Evolutionary conservation across 805 yeast species (phyloP), one percentile per base, ranked within the genome.

Genomic region (Hermanozyma aechmeae): DNA sequence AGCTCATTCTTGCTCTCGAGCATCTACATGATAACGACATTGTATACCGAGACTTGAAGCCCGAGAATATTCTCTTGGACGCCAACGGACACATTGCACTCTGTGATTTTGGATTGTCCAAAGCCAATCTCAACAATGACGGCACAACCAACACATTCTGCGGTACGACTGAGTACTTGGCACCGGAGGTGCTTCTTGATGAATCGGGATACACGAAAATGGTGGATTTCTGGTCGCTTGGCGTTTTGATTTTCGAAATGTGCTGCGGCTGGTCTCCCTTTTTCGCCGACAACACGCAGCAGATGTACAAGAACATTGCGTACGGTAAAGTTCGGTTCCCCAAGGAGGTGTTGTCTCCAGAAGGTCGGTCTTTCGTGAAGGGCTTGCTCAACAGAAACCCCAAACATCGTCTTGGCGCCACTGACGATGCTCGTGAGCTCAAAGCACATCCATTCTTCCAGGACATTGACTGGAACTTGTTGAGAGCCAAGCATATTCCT

Each of bases 251-350:
- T 26, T 92, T 92, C 57, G 98, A 92, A 61, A 92, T 92, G 98
- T 87, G 97, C 57, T 92, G 97, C 61, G 98, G 98, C 29, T 92
- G 97, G 98, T 82, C 95, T 4, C 98, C 98, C 31, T 92, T 92
- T 56, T 92, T 85, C 49, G 98, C 97, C 16, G 96, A 89, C 39
- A 89, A 85, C 55, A 86, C 95, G 28, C 97, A 92, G 62, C 96
- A 92, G 57, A 92, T 92, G 98, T 92, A 92, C 61, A 92, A 89
- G 62, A 92, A 92, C 59, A 92, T 92, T 62, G 98, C 97, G 4
- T 92, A 86, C 58, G 98, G 98, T 38, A 92, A 89, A 56, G 97
- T 92, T 25, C 72, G 95, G 48, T 92, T 92, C 57, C 98, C 98
- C 28, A 85, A 89, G 53, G 98, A 92, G 51, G 93, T 92, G 15